Evolutionary conservation across 441 rosid genomes (phyloP).

Genomic region (Manihot esculenta): DNA sequence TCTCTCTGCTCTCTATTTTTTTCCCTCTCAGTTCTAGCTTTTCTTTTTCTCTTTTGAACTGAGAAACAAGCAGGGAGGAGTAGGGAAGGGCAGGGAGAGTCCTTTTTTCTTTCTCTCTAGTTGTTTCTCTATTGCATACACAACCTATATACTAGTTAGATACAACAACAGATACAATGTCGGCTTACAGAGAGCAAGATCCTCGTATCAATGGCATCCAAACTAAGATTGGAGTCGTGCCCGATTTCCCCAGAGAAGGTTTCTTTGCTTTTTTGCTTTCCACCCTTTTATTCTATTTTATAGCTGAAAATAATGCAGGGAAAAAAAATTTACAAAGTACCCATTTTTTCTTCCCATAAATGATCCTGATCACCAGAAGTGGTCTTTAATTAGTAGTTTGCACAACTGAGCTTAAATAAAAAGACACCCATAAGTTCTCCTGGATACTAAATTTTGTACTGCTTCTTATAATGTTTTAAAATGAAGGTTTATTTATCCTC

Average conservation of each 20-base stretch:
- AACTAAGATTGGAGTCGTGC: conserved; percentile 92
- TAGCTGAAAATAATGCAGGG: conserved; percentile 15
- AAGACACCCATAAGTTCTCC: background rate
- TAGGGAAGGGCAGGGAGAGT: background rate
- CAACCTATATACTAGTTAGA: background rate
- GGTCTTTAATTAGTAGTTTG: too few species aligned
- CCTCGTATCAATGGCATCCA: conserved; percentile 82
- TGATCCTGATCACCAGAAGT: too few species aligned
- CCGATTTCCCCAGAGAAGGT: conserved; percentile 95
- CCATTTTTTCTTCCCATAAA: background rate
- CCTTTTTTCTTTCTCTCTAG: background rate
- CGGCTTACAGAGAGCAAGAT: conserved; percentile 66
- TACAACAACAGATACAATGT: conserved; percentile 51
- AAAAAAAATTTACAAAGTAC: too few species aligned
- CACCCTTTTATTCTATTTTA: conserved; percentile 16
- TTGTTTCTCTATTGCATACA: background rate
- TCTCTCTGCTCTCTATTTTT: background rate
- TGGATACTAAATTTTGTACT: background rate
- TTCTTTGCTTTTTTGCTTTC: background rate
- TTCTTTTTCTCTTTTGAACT: background rate
- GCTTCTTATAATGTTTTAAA: background rate
- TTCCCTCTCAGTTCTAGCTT: background rate
- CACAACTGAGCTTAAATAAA: background rate
- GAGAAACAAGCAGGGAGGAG: background rate
- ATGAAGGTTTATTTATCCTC: too few species aligned